A percentile compares a stretch with the other conserved stretches of the same genome.
phyloP scores from a whole-genome alignment of 371 early-diverging fungal species.

The Mucor indicus region DNA sequence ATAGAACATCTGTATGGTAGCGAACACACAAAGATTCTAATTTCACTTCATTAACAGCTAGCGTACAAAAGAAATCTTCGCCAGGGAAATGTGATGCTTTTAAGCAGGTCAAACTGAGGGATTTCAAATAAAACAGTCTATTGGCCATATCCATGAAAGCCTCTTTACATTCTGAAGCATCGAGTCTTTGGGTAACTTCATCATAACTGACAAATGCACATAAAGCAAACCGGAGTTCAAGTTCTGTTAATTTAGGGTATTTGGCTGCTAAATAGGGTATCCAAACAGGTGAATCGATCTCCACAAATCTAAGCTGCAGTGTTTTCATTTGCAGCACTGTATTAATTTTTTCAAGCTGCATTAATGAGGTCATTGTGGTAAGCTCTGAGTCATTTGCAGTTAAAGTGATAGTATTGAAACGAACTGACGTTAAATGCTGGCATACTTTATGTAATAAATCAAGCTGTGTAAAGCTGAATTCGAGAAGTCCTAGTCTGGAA shows the following conservation, averaged over 20 bases:
- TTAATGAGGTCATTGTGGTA: not conserved
- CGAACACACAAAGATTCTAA: not conserved
- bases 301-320: not conserved
- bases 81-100: slow-evolving; percentile 4
- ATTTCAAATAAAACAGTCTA: not conserved
- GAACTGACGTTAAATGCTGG: not conserved
- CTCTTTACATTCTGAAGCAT: not conserved
- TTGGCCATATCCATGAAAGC: slow-evolving; percentile 1
- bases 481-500: not conserved
- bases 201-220: slow-evolving; percentile 3
- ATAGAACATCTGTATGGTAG: not conserved
- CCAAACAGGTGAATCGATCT: slow-evolving; percentile 3
- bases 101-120: not conserved
- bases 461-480: not conserved
- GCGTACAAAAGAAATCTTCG: not conserved
- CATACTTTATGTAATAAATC: not conserved
- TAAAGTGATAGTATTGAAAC: not conserved
- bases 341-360: not conserved
- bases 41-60: not conserved
- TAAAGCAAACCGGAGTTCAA: slow-evolving; percentile 5
- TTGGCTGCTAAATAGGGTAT: not conserved
- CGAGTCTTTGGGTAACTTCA: not conserved
- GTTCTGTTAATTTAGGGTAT: not conserved
- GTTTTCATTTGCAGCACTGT: not conserved
- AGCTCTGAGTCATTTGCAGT: not conserved